phyloP scores from a whole-genome alignment of 2,329 filamentous ascomycete species.

The Orbilia ellipsospora region DNA sequence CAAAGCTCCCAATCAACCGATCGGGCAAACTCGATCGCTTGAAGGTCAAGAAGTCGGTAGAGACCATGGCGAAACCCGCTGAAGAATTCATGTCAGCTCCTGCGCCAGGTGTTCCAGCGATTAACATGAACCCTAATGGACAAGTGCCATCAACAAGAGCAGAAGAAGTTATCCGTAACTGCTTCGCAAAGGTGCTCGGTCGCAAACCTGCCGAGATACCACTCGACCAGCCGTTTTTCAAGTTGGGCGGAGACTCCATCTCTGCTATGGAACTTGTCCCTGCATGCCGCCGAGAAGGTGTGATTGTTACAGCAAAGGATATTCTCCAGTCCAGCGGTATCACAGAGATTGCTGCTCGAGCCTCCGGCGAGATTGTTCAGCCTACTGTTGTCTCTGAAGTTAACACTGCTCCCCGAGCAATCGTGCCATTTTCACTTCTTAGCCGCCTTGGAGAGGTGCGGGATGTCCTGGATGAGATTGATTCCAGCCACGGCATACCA shows the following conservation, averaged over 20 bases:
- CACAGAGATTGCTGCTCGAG: slow-evolving; percentile 17
- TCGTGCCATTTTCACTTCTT: slow-evolving; percentile 1
- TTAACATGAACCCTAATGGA: neutral
- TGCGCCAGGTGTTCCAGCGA: slow-evolving; percentile 1
- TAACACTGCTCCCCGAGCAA: slow-evolving; percentile 6
- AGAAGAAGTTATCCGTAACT: neutral
- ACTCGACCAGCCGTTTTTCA: slow-evolving; percentile 59
- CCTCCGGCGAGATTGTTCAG: slow-evolving; percentile 2
- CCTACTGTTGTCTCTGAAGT: neutral
- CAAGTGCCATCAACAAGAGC: neutral
- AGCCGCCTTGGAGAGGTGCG: neutral
- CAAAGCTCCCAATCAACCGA: slow-evolving; percentile 4
- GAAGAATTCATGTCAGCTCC: neutral
- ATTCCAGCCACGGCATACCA: slow-evolving; percentile 63
- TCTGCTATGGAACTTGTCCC: slow-evolving; percentile 41
- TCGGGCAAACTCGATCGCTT: neutral
- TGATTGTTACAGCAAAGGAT: slow-evolving; percentile 17
- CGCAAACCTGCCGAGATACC: slow-evolving; percentile 44
- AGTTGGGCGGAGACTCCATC: slow-evolving; percentile 60
- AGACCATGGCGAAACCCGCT: neutral
- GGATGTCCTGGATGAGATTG: slow-evolving; percentile 27
- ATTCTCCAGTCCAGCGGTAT: slow-evolving; percentile 7
- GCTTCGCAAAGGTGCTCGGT: slow-evolving; percentile 24
- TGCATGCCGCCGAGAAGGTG: slow-evolving; percentile 13
- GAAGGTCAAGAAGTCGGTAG: neutral